These are phyloP conservation scores for Calendula officinalis DNA, from an alignment of 129 eudicot genomes.

Conservation along the genomic window DNA sequence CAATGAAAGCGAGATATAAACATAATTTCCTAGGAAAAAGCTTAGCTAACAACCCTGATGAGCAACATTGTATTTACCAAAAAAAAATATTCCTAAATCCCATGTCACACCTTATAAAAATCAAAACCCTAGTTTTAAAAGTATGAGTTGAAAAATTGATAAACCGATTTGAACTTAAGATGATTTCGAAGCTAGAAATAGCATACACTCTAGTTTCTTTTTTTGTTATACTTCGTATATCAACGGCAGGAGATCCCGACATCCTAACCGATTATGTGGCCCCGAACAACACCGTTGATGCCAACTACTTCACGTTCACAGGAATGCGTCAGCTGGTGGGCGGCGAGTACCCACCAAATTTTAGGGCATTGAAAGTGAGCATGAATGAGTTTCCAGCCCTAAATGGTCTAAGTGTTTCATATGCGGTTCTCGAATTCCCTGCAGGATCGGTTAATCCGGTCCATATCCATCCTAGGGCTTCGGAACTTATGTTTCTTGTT, in stretches of 20 bases:
- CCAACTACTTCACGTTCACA: conserved; percentile 39
- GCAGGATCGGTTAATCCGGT: conserved; percentile 33
- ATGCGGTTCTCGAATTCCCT: conserved; percentile 39
- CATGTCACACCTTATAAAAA: conserved; percentile 15
- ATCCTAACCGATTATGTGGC: conserved; percentile 27
- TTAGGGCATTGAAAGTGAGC: conserved; percentile 37
- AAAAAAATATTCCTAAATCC: conserved; percentile 5
- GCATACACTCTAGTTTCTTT: not conserved
- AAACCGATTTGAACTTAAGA: not conserved
- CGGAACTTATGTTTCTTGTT: conserved; percentile 42
- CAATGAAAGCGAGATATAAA: conserved; percentile 7
- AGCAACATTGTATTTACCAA: conserved; percentile 26
- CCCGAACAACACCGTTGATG: conserved; percentile 25
- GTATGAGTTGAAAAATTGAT: too few species aligned
- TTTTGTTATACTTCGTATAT: conserved; percentile 8
- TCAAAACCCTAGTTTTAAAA: not conserved
- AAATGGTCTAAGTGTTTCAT: conserved; percentile 38
- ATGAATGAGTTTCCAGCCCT: conserved; percentile 41
- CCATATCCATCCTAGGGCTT: conserved; percentile 43
- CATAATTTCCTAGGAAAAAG: conserved; percentile 30
- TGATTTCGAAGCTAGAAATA: conserved; percentile 10
- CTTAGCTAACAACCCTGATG: conserved; percentile 8
- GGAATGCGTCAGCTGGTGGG: conserved; percentile 32
- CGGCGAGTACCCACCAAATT: conserved; percentile 30
- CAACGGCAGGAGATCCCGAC: conserved; percentile 34